phyloP scores from a whole-genome alignment of 305 asterid genomes.

The Fraxinus sp. region DNA sequence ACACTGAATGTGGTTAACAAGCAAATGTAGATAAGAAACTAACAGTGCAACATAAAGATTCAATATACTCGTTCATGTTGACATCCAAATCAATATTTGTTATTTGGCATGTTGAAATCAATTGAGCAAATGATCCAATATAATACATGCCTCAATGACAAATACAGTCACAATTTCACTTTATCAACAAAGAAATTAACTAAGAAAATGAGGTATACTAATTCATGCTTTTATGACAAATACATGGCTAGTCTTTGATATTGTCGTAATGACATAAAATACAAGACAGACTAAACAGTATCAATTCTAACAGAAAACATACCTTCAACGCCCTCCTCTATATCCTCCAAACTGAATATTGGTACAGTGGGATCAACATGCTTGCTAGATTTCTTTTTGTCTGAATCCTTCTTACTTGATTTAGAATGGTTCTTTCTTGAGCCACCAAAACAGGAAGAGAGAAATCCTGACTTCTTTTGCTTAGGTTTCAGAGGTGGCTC shows the following conservation, averaged over 20 bases:
- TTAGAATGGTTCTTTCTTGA: slow-evolving; percentile 50
- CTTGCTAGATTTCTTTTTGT: slow-evolving; percentile 57
- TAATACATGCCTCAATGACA: not conserved
- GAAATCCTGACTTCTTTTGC: slow-evolving; percentile 51
- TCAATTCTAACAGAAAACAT: slow-evolving; percentile 16
- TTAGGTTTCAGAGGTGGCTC: slow-evolving; percentile 72
- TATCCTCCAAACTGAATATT: slow-evolving; percentile 52
- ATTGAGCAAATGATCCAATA: not conserved
- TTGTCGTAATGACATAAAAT: not conserved
- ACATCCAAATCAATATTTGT: not conserved
- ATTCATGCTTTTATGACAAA: not conserved
- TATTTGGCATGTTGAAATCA: not conserved
- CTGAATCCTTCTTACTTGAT: slow-evolving; percentile 49
- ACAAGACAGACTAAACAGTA: not conserved
- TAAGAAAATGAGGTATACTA: not conserved
- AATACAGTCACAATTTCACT: not conserved
- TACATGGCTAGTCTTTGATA: not conserved
- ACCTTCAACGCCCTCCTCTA: slow-evolving; percentile 64
- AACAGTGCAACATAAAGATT: not conserved
- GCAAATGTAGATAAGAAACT: not conserved
- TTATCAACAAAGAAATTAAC: not conserved
- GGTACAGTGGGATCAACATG: slow-evolving; percentile 54
- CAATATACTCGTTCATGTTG: not conserved
- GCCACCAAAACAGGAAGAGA: slow-evolving; percentile 70
- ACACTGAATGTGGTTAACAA: not conserved